A percentile compares a stretch with the other conserved stretches of the same genome.
Conservation (phyloP, 148 eudicot species). For the Vaccinium macrocarpon region DNA sequence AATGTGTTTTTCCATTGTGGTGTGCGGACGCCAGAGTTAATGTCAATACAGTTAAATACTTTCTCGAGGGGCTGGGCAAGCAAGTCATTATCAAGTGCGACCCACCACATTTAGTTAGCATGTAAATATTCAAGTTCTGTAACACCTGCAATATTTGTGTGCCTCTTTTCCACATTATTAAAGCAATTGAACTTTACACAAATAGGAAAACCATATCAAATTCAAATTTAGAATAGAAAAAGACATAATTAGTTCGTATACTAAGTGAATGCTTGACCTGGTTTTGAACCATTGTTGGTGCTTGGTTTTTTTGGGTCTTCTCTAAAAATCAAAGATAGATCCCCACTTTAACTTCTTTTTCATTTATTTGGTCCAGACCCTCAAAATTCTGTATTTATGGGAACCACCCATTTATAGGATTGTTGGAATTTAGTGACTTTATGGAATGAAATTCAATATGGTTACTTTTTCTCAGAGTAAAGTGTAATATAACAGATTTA, state of each 20-base stretch:
- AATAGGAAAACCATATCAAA: not conserved
- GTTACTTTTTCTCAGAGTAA: too few species aligned
- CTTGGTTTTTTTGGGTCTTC: not conserved
- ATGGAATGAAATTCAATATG: too few species aligned
- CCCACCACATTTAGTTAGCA: too few species aligned
- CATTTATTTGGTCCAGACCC: not conserved
- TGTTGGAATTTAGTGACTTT: not conserved
- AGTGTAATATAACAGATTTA: too few species aligned
- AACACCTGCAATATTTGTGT: too few species aligned
- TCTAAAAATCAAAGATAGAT: not conserved
- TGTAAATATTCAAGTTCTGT: too few species aligned
- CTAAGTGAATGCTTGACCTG: constrained; percentile 2
- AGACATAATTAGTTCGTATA: not conserved
- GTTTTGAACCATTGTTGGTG: constrained; percentile 18
- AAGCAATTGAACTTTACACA: not conserved
- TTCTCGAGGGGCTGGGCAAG: too few species aligned
- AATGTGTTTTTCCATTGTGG: too few species aligned
- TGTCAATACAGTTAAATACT: too few species aligned
- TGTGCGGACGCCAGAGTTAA: too few species aligned
- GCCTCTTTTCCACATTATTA: too few species aligned
- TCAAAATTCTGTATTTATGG: not conserved
- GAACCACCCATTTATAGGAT: not conserved
- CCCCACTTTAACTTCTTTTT: not conserved
- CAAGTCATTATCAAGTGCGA: too few species aligned
- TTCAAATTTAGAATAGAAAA: not conserved